Evolutionary conservation across 2,329 filamentous ascomycete species (phyloP), one percentile per base, ranked within the genome.

Genomic region (Phialophora macrospora): DNA sequence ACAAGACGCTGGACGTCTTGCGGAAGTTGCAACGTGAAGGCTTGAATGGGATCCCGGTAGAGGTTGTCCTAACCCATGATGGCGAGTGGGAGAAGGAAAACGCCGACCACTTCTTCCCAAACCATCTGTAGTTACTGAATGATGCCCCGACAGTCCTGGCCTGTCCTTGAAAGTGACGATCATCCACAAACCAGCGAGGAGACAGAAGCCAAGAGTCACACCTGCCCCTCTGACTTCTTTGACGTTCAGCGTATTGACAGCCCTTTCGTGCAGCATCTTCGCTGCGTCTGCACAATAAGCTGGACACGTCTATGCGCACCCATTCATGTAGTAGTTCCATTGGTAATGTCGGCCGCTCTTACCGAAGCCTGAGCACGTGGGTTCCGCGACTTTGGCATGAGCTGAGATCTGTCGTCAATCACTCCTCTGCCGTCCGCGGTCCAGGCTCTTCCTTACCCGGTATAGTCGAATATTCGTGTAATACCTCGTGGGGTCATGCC

Each of bases 1-100:
- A 72, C 66, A 69, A 72, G 66, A 82, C 80, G 28, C 77, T 85
- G 56, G 68, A 72, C 38, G 70, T 77, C 32, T 77, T 85, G 48
- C 56, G 58, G n/a, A 24, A 49, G 28, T 48, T 65, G 24, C 24
- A 55, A 49, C 52, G 54, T 9, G 64, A 60, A 12, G 55, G 30
- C 5, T 30, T 68, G 17, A 62, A 64, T 34, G 68, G 9, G 32
- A 32, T 9, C 14, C 46, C 8, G 26, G 64, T 68, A 20, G 60
- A 68, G 48, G 56, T 68, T 17, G 65, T 68, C 52, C 48, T 68
- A 14, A 65, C 66, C 17, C 66, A 68, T 60, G 66, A 68, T 60
- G 64, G 52, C 7, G 55, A 46, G 22, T 68, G 66, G 66, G 56
- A 59, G 56, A 60, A 67, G 30, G 58, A 49, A 11, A 67, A 67